Evolutionary conservation across 306 rosid species (phyloP), one percentile per base, ranked within the genome.

Genomic region (Lathyrus oleraceus): DNA sequence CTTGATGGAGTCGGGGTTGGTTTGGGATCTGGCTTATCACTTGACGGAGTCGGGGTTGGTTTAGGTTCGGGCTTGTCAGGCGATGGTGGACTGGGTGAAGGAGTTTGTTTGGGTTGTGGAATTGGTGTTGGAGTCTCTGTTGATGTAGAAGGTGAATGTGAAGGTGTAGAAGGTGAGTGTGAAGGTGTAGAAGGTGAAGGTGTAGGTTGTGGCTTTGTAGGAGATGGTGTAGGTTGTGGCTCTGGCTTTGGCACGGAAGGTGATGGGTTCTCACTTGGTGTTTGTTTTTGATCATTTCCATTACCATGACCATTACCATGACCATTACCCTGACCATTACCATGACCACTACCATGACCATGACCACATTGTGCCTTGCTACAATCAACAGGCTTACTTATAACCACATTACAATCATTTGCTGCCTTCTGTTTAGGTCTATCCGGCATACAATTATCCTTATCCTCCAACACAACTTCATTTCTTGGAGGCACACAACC

Each of bases 301-400:
- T 1, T 11, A 5, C 10, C 51, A 44, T 5, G 47, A 42, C 86
- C 81, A 70, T n/a, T n/a, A n/a, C n/a, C n/a, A n/a, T n/a, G n/a
- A n/a, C n/a, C n/a, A n/a, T n/a, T n/a, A n/a, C n/a, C n/a, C n/a
- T n/a, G n/a, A n/a, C 62, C 17, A 23, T 1, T 11, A 5, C 10
- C 51, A 44, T n/a, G n/a, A n/a, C n/a, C n/a, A n/a, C n/a, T 12
- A 11, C 48, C 48, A 44, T 2, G 13, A 14, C 53, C 52, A 17
- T 39, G 47, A 42, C 86, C 81, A 70, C 98, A 93, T 45, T 67
- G 73, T 4, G 74, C 62, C 84, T 88, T 88, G 73, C 86, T 65
- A 27, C 98, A 93, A 68, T 93, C 90, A 16, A 88, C 77, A 0
- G 89, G 89, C 28, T 80, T 87, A 71, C 75, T 82, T 14, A 83